Conservation (phyloP, 257 asterid genomes). For the Nicotiana attenuata region DNA sequence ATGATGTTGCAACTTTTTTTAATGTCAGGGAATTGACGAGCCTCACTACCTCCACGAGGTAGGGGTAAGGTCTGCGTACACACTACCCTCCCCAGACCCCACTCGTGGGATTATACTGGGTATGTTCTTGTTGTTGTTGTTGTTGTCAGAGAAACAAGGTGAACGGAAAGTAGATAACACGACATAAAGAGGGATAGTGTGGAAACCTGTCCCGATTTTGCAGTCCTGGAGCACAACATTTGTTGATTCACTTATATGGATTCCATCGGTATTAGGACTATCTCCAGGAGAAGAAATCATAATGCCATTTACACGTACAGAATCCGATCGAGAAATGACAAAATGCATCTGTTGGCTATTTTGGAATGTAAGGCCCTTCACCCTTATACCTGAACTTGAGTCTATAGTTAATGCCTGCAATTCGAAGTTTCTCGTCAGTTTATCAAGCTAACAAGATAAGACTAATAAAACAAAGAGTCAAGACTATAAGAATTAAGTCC, state of each 20-base stretch:
- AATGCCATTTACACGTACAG: conserved; percentile 57
- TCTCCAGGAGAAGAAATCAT: conserved; percentile 72
- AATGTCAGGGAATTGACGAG: too few species aligned
- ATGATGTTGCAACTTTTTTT: neutral
- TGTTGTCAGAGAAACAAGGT: neutral
- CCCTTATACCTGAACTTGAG: conserved; percentile 66
- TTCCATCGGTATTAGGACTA: conserved; percentile 97
- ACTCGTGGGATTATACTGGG: too few species aligned
- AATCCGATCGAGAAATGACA: conserved; percentile 51
- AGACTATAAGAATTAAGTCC: conserved; percentile 16
- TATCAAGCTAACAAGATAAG: neutral
- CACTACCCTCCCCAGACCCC: too few species aligned
- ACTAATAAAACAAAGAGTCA: neutral
- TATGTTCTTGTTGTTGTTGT: too few species aligned
- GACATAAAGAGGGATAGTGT: neutral
- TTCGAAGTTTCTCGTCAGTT: neutral
- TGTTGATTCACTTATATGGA: conserved; percentile 76
- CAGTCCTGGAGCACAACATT: conserved; percentile 76
- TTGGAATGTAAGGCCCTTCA: conserved; percentile 74
- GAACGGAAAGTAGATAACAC: neutral
- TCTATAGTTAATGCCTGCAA: conserved; percentile 83
- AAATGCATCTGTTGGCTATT: conserved; percentile 95
- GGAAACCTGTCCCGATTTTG: conserved; percentile 82
- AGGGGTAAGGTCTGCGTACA: too few species aligned
- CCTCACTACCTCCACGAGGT: too few species aligned